These are phyloP conservation scores for Phytophthora ramorum DNA, from an alignment of 352 stramenopile species.

Conservation along the genomic window DNA sequence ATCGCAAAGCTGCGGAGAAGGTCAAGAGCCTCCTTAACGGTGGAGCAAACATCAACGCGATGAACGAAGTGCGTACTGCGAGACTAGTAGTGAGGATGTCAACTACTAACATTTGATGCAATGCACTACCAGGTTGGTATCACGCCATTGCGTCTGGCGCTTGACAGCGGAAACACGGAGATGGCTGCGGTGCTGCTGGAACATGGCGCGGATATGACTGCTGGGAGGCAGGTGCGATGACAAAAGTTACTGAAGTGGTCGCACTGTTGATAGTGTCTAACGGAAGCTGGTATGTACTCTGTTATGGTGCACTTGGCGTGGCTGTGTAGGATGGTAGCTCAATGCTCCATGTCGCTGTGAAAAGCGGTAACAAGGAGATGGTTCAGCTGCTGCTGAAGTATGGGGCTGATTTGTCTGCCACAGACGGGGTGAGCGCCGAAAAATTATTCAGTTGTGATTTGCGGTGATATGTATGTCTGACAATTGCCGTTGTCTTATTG, in stretches of 20 bases:
- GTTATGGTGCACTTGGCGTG: neutral
- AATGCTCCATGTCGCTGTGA: slow-evolving; percentile 65
- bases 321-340: slow-evolving; percentile 50
- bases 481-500: neutral
- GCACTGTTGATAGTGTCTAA: neutral
- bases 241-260: neutral
- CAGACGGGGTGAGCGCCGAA: neutral
- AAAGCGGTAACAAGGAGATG: slow-evolving; percentile 65
- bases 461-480: neutral
- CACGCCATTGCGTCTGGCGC: neutral
- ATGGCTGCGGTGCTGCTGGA: neutral
- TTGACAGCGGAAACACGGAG: slow-evolving; percentile 7
- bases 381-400: slow-evolving; percentile 67
- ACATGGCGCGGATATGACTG: neutral
- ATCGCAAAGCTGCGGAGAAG: neutral
- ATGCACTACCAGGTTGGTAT: neutral
- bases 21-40: neutral
- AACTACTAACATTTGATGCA: neutral
- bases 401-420: slow-evolving; percentile 42
- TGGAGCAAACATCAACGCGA: neutral
- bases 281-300: neutral
- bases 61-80: neutral
- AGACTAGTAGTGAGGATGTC: neutral
- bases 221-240: neutral
- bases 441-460: neutral